Base-by-base conservation (phyloP, 169 alveolate genomes). In the Plasmodium inui region DNA sequence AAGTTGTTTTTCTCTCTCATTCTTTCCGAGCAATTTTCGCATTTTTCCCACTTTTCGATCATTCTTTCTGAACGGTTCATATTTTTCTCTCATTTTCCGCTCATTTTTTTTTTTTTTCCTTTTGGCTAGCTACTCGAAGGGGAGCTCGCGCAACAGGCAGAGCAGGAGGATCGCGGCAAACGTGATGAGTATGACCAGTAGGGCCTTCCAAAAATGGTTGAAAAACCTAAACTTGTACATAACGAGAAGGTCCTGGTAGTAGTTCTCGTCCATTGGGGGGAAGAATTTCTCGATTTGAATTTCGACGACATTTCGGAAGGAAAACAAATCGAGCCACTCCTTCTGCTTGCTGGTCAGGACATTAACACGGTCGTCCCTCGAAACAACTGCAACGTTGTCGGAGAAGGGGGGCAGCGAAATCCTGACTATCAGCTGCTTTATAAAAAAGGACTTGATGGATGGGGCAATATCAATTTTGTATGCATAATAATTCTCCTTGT, bases 381-480 rank as follows among this genome's bases (percentile, higher is more conserved):
- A 57, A 78, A 34, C 71, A 55, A 88, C 37, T 3, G 86, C 55
- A 57, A 88, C 34, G 73, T 57, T 46, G 5, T 32, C 46, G 14
- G 94, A 78, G 55, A 76, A 88, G 30, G 88, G 86, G n/a, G 94
- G 94, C 3, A 88, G 46, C 10, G 28, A 50, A 76, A 88, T 88
- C 9, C 71, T 88, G 6, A 88, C 82, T 41, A 34, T 55, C 22
- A 88, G 37, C 30, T 88, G 55, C 81, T 88, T 88, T n/a, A 88
- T 88, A 55, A 76, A 88, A 88, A 88, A 88, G 2, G 89, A 37
- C 72, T 88, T 88, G 19, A 88, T 88, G 5, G 94, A 76, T 26
- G 94, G 94, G 30, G 88, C 53, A 32, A 88, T 78, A 19, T 88
- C 94, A 37, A 76, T 67, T 78, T 78, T 53, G 81, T 88, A 88